Conservation (phyloP, 228 moss, liverwort and hornwort species). For the Sphagnum fallax region DNA sequence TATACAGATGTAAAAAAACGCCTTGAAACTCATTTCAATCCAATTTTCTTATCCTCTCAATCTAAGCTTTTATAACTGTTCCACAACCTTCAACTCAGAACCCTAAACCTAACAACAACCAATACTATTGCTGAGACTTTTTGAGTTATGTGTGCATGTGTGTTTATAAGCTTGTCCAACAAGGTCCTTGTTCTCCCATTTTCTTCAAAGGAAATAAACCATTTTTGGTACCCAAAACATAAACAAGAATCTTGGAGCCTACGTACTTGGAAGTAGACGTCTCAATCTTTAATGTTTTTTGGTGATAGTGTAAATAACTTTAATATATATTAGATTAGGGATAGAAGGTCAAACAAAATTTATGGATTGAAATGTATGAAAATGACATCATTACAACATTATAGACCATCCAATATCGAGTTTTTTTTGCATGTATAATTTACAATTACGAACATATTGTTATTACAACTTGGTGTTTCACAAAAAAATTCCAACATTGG, state of each 20-base stretch:
- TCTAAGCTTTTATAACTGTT: background rate
- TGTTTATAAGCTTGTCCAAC: background rate
- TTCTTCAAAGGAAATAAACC: constrained; percentile 18
- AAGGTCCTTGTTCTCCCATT: constrained; percentile 4
- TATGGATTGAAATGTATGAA: no score
- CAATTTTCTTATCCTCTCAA: background rate
- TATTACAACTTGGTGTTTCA: no score
- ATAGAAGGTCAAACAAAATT: no score
- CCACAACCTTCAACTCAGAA: background rate
- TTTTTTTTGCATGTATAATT: no score
- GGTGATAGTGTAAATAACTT: no score
- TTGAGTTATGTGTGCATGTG: background rate
- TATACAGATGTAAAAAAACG: background rate
- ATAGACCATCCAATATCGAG: no score
- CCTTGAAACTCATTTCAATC: background rate
- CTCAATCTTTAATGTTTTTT: no score
- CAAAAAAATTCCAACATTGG: no score
- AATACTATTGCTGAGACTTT: background rate
- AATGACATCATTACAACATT: no score
- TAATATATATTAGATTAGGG: no score
- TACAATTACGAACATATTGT: no score
- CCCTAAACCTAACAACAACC: no score
- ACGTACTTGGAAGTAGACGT: constrained; percentile 52
- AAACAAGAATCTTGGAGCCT: constrained; percentile 55
- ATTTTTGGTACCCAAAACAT: constrained; percentile 18